These are phyloP conservation scores for Rhodosporidiobolus sp. DNA, from an alignment of 768 basidiomycete species.

Conservation along the genomic window DNA sequence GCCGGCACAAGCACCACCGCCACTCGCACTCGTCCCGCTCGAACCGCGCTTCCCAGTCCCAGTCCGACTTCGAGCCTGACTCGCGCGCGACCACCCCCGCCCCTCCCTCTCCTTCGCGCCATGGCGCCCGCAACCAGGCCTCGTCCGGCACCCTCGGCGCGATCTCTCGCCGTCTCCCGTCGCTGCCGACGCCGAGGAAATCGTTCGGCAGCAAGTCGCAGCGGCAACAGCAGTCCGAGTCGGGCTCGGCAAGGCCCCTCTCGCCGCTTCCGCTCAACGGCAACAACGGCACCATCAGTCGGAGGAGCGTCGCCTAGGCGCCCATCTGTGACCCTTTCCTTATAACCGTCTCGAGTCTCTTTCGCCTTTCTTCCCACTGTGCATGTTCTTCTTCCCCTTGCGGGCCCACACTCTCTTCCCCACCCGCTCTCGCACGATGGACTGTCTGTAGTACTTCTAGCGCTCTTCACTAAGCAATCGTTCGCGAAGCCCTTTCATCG, in stretches of 20 bases:
- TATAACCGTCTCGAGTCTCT: too few species aligned
- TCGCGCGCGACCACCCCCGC: slow-evolving; percentile 5
- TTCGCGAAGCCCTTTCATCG: too few species aligned
- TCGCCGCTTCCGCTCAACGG: slow-evolving; percentile 15
- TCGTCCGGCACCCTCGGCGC: slow-evolving; percentile 21
- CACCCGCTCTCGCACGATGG: too few species aligned
- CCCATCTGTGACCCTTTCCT: neutral
- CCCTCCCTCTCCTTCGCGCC: slow-evolving; percentile 1
- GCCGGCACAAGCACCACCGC: slow-evolving; percentile 20
- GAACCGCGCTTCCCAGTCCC: slow-evolving; percentile 1
- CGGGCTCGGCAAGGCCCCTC: neutral
- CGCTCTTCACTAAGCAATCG: too few species aligned
- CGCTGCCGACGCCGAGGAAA: slow-evolving; percentile 1
- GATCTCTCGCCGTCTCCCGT: slow-evolving; percentile 14
- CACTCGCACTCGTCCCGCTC: neutral
- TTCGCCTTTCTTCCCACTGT: too few species aligned
- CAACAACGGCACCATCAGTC: neutral
- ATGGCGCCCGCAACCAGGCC: neutral
- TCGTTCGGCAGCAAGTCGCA: neutral
- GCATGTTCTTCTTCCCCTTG: too few species aligned
- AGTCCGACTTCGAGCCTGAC: neutral
- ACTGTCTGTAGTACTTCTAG: too few species aligned
- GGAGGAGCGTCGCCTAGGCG: neutral
- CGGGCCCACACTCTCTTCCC: too few species aligned
- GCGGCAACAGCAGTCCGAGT: neutral